Conservation (phyloP, 257 asterid genomes). For the Salvia rosmarinus region DNA sequence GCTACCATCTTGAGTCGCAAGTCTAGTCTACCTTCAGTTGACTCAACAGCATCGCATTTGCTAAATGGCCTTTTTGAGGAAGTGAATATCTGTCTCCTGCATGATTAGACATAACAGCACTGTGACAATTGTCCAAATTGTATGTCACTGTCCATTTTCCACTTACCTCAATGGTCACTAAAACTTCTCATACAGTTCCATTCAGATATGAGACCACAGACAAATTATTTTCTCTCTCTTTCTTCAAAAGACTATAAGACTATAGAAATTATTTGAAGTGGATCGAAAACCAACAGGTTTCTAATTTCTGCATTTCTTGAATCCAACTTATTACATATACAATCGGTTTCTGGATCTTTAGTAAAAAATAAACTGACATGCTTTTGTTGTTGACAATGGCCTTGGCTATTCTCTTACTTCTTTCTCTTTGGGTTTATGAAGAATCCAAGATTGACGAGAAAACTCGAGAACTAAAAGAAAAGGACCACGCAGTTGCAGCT, state of each 20-base stretch:
- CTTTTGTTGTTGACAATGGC: constrained; percentile 12
- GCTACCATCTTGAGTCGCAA: background rate
- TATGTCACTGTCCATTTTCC: background rate
- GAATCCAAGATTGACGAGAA: constrained; percentile 72
- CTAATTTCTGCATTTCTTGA: background rate
- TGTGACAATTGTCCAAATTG: background rate
- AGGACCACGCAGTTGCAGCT: constrained; percentile 62
- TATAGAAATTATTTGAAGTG: background rate
- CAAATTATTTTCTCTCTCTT: background rate
- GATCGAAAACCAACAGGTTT: background rate
- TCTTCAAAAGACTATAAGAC: constrained; percentile 12
- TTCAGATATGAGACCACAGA: background rate
- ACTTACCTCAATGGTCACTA: background rate
- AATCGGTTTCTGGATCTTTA: constrained; percentile 19
- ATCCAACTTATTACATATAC: background rate
- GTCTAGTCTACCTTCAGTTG: background rate
- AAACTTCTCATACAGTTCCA: constrained; percentile 8
- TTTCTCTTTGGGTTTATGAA: constrained; percentile 38
- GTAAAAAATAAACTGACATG: background rate
- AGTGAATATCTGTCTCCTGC: constrained; percentile 15
- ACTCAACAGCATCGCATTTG: background rate
- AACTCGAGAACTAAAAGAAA: constrained; percentile 60
- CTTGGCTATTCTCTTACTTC: constrained; percentile 23
- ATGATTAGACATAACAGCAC: background rate
- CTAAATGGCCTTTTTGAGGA: constrained; percentile 1